Evolutionary conservation across 331 rosid genomes (phyloP).

Genomic region (Rosa hybrid): DNA sequence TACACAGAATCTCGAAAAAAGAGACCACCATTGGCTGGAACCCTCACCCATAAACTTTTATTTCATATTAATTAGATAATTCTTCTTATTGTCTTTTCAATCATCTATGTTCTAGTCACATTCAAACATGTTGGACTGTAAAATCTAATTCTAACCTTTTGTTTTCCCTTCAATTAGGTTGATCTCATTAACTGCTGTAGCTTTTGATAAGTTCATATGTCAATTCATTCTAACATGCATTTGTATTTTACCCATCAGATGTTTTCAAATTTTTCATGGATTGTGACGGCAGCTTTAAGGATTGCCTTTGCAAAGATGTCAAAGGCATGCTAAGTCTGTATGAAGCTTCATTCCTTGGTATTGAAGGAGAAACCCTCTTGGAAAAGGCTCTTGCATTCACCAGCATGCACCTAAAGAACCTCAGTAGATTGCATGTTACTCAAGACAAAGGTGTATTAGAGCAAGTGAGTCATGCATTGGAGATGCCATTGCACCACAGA

Average conservation of each 20-base stretch:
- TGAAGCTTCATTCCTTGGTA: conserved; percentile 40
- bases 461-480: conserved; percentile 44
- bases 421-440: background rate
- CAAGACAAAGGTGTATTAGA: conserved; percentile 7
- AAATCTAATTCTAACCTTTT: too few relatives aligned
- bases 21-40: too few relatives aligned
- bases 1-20: too few relatives aligned
- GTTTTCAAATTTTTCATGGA: conserved; percentile 41
- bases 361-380: conserved; percentile 42
- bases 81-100: too few relatives aligned
- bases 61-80: too few relatives aligned
- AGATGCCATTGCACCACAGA: conserved; percentile 49
- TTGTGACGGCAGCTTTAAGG: conserved; percentile 15
- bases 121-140: too few relatives aligned
- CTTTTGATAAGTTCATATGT: background rate
- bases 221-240: background rate
- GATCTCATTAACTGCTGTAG: too few relatives aligned
- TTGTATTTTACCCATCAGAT: background rate
- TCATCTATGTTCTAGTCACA: too few relatives aligned
- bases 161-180: too few relatives aligned
- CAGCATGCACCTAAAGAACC: conserved; percentile 28
- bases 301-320: conserved; percentile 24
- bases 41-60: too few relatives aligned
- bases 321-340: conserved; percentile 45
- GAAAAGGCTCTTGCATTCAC: conserved; percentile 46